Conservation (phyloP, 805 yeast species). For the Kodamaea neixiangensis region DNA sequence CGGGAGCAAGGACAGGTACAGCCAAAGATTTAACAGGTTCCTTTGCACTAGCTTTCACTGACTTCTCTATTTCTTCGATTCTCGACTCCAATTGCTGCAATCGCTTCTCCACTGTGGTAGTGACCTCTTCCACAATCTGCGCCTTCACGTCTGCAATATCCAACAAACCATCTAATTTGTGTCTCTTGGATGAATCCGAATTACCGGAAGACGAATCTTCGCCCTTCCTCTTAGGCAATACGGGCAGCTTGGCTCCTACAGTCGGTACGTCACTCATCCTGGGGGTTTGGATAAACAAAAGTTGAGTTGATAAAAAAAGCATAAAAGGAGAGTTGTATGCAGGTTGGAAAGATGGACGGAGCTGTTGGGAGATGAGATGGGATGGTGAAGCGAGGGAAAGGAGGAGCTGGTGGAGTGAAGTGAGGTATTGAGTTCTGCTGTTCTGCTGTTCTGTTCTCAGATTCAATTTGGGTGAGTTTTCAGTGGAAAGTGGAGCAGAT, state of each 20-base stretch:
- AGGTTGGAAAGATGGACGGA: background rate
- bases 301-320: background rate
- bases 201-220: background rate
- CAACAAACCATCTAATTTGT: background rate
- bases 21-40: background rate
- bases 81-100: slow-evolving; percentile 22
- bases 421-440: slow-evolving; percentile 9
- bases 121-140: background rate
- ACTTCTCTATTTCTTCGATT: slow-evolving; percentile 17
- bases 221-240: background rate
- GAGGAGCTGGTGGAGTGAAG: background rate
- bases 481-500: no score
- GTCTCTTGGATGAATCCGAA: background rate
- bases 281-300: background rate
- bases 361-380: background rate
- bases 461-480: no score
- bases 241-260: background rate
- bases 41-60: background rate
- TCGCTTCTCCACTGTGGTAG: slow-evolving; percentile 16
- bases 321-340: background rate
- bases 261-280: background rate
- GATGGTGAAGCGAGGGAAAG: background rate
- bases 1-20: background rate
- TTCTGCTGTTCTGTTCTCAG: slow-evolving; percentile 23
- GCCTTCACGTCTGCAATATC: background rate